Evolutionary conservation across 1,139 yeast species (phyloP).

Genomic region (Geotrichum aggregatum): DNA sequence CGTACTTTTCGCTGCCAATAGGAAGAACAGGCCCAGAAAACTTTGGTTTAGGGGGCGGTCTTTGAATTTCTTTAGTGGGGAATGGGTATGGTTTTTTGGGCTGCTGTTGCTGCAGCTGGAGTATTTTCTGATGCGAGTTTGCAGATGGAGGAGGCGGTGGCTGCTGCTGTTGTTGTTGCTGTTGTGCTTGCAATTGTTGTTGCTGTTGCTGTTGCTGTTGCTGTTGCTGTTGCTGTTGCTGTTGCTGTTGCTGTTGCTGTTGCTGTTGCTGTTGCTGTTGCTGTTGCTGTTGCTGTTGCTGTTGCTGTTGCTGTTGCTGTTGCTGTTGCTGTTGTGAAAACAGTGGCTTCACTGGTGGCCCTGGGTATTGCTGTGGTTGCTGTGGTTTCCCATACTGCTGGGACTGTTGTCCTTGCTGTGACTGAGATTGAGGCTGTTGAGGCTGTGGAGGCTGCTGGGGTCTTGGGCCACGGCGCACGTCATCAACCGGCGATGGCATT

Average conservation of each 20-base stretch:
- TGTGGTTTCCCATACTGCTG: neutral
- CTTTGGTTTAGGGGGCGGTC: slow-evolving; percentile 1
- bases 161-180: slow-evolving; percentile 26
- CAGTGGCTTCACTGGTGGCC: slow-evolving; percentile 18
- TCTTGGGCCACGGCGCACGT: neutral
- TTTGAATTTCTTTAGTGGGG: slow-evolving; percentile 2
- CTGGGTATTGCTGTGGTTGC: slow-evolving; percentile 9
- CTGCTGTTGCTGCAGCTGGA: slow-evolving; percentile 10
- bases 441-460: neutral
- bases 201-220: slow-evolving; percentile 26
- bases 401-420: slow-evolving; percentile 1
- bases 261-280: slow-evolving; percentile 12
- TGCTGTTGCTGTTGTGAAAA: slow-evolving; percentile 13
- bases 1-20: slow-evolving; percentile 10
- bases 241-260: slow-evolving; percentile 5
- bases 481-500: neutral
- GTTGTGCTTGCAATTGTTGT: slow-evolving; percentile 28
- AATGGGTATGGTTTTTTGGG: slow-evolving; percentile 5
- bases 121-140: slow-evolving; percentile 31
- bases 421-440: neutral
- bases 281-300: neutral
- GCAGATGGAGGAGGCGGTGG: slow-evolving; percentile 27
- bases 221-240: slow-evolving; percentile 1
- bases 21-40: neutral
- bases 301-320: slow-evolving; percentile 4